Conservation (phyloP, 495 filamentous ascomycete species). For the Hypoxylon trugodes region DNA sequence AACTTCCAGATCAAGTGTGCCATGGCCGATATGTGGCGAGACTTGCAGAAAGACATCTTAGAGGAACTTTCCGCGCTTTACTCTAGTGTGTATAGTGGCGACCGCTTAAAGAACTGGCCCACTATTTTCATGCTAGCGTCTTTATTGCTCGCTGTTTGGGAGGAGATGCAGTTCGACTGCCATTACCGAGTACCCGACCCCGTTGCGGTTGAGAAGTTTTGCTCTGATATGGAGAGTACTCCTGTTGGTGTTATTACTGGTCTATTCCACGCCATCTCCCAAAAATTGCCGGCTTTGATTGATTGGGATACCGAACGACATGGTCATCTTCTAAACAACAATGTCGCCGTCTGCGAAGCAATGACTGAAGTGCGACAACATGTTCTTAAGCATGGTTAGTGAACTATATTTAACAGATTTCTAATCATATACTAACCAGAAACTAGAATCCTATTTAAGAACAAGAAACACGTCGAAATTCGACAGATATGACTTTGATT, state of each 20-base stretch:
- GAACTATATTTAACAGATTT: background rate
- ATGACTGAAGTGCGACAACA: constrained; percentile 93
- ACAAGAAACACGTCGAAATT: constrained; percentile 71
- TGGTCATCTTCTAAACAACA: constrained; percentile 84
- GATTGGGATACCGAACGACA: constrained; percentile 93
- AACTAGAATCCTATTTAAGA: constrained; percentile 63
- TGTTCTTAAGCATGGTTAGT: constrained; percentile 87
- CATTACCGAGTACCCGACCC: constrained; percentile 89
- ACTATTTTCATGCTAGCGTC: constrained; percentile 95
- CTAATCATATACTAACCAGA: constrained; percentile 15
- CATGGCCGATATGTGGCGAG: constrained; percentile 94
- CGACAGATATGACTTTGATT: constrained; percentile 90
- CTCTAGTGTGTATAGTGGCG: constrained; percentile 91
- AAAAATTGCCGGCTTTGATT: constrained; percentile 86
- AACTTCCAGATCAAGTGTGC: constrained; percentile 98
- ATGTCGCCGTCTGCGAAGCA: constrained; percentile 87
- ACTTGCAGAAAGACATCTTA: constrained; percentile 90
- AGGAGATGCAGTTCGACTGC: constrained; percentile 97
- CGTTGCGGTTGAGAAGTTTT: constrained; percentile 87
- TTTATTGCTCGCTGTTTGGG: constrained; percentile 90
- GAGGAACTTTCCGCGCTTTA: constrained; percentile 90
- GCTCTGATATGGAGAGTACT: constrained; percentile 90
- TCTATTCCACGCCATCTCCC: constrained; percentile 93
- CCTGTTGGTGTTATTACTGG: constrained; percentile 94
- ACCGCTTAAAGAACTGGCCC: constrained; percentile 95